Evolutionary conservation across 352 stramenopile genomes (phyloP).

Genomic region (Pythium dissimile): DNA sequence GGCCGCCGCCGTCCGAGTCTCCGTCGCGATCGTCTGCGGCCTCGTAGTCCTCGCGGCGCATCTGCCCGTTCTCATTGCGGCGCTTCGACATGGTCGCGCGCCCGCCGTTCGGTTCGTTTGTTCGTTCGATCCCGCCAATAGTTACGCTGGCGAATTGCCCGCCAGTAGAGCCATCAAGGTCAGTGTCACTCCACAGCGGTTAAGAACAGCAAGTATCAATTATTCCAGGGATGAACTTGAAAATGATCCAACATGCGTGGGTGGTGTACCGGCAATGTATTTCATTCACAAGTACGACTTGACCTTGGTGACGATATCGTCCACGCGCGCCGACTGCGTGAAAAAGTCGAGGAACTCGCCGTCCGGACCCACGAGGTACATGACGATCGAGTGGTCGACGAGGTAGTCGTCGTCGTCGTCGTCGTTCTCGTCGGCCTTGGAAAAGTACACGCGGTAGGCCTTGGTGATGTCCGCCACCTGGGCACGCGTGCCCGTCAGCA

Average conservation of each 20-base stretch:
- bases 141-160: slow-evolving; percentile 6
- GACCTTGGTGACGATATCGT: slow-evolving; percentile 95
- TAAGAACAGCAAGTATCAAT: too few species aligned
- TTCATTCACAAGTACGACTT: slow-evolving; percentile 74
- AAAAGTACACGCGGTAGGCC: slow-evolving; percentile 99
- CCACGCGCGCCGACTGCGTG: slow-evolving; percentile 94
- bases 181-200: too few species aligned
- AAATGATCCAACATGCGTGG: too few species aligned
- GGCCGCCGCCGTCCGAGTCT: slow-evolving; percentile 8
- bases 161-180: too few species aligned
- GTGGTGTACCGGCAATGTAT: too few species aligned
- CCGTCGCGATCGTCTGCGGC: slow-evolving; percentile 33
- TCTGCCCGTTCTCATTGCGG: slow-evolving; percentile 81
- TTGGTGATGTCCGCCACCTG: slow-evolving; percentile 97
- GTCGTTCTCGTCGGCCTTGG: slow-evolving; percentile 93
- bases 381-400: slow-evolving; percentile 99
- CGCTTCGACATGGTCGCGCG: slow-evolving; percentile 68
- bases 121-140: neutral
- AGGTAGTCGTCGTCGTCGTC: slow-evolving; percentile 98
- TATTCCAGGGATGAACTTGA: too few species aligned
- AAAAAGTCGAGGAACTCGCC: slow-evolving; percentile 99
- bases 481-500: slow-evolving; percentile 91
- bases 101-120: neutral
- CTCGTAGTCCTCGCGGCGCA: slow-evolving; percentile 85
- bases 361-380: slow-evolving; percentile 96